Evolutionary conservation across 2,329 filamentous ascomycete genomes (phyloP).

Genomic region (Colletotrichum gigasporum): DNA sequence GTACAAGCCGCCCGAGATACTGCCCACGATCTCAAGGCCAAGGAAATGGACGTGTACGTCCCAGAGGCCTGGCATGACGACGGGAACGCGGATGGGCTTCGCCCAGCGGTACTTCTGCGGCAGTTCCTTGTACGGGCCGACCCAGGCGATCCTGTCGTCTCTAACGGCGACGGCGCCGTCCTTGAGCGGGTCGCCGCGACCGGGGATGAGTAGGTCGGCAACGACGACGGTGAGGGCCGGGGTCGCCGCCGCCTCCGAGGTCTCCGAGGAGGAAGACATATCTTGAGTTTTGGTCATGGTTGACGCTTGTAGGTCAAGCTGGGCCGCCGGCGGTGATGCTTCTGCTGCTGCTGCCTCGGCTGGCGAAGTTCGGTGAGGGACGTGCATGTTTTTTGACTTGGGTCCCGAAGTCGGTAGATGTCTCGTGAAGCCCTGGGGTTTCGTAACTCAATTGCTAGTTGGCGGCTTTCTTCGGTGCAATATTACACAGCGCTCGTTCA

Average conservation of each 20-base stretch:
- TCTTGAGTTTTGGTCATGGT: background rate
- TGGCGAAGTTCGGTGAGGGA: background rate
- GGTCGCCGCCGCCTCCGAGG: background rate
- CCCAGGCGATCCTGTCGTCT: conserved; percentile 50
- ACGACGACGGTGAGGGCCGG: conserved; percentile 31
- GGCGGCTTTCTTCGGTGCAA: background rate
- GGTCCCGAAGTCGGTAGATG: background rate
- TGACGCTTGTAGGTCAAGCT: too few species aligned
- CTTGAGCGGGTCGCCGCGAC: conserved; percentile 51
- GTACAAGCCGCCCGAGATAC: conserved; percentile 26
- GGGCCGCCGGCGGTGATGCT: background rate
- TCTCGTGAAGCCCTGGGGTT: background rate
- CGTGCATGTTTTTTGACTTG: conserved; percentile 1
- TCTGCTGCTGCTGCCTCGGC: background rate
- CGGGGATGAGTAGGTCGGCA: conserved; percentile 55
- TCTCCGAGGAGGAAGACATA: background rate
- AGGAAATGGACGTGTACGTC: conserved; percentile 60
- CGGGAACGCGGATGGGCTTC: conserved; percentile 45
- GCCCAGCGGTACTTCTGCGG: conserved; percentile 43
- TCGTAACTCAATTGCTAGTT: background rate
- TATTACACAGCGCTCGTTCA: background rate
- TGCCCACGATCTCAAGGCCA: conserved; percentile 40
- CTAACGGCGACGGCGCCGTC: conserved; percentile 50
- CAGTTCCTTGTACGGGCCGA: conserved; percentile 42
- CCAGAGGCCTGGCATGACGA: conserved; percentile 62